Percentiles rank a stretch among this genome's conserved stretches.
These are phyloP conservation scores for Phlebiopsis gigantea DNA, from an alignment of 768 basidiomycete genomes.

Conservation along the genomic window DNA sequence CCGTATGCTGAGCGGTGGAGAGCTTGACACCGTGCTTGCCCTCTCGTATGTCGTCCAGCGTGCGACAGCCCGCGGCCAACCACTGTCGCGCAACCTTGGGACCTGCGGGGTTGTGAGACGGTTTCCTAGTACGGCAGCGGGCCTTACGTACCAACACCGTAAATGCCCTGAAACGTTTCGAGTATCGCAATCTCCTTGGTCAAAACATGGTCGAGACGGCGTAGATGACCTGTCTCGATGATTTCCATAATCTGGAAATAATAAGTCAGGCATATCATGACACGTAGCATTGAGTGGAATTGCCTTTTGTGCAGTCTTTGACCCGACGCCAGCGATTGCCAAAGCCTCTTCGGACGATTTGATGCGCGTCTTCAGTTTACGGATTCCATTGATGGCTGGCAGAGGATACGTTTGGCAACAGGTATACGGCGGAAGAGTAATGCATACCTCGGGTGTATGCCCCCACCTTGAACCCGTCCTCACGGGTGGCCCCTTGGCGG, in stretches of 20 bases:
- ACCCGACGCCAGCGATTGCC: slow-evolving; percentile 56
- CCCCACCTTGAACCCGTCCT: slow-evolving; percentile 64
- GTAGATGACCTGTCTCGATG: slow-evolving; percentile 64
- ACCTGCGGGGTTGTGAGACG: slow-evolving; percentile 35
- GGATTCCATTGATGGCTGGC: slow-evolving; percentile 55
- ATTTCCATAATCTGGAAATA: slow-evolving; percentile 71
- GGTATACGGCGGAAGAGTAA: background rate
- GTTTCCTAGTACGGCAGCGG: background rate
- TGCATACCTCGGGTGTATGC: slow-evolving; percentile 61
- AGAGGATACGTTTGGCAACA: background rate
- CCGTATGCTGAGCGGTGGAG: slow-evolving; percentile 57
- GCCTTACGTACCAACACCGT: slow-evolving; percentile 67
- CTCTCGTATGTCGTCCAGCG: slow-evolving; percentile 64
- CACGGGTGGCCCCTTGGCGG: slow-evolving; percentile 49
- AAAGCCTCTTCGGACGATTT: slow-evolving; percentile 53
- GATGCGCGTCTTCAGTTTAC: slow-evolving; percentile 53
- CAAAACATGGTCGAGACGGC: slow-evolving; percentile 60
- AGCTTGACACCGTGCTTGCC: slow-evolving; percentile 60
- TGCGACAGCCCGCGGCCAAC: slow-evolving; percentile 72
- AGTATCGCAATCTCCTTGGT: slow-evolving; percentile 57
- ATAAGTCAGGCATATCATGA: background rate
- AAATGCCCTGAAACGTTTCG: slow-evolving; percentile 70
- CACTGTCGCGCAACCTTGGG: slow-evolving; percentile 62
- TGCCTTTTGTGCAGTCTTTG: slow-evolving; percentile 74
- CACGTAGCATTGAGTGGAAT: slow-evolving; percentile 13